Conservation (phyloP, 1,284 basidiomycete species). For the Trichosporon sp. region DNA sequence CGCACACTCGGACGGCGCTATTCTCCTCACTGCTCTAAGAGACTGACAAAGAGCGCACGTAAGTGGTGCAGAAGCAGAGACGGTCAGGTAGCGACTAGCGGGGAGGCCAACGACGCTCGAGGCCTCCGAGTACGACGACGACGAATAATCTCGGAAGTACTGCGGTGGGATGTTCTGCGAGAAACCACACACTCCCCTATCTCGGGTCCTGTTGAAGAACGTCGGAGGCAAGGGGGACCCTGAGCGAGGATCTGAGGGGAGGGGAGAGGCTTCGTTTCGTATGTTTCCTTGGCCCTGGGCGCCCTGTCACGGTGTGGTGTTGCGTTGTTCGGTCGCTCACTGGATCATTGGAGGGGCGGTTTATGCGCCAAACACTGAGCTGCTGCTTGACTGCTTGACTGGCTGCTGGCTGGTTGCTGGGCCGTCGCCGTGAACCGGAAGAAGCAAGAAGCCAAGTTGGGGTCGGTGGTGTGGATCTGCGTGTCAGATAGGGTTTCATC, state of each 20-base stretch:
- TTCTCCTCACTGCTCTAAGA: no score
- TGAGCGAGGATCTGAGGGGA: neutral
- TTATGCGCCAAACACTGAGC: no score
- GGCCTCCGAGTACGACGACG: neutral
- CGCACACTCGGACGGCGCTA: no score
- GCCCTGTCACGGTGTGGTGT: no score
- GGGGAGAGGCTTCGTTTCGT: neutral
- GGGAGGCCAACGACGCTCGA: neutral
- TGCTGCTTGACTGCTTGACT: neutral
- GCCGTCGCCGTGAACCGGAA: no score
- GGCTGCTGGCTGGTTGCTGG: no score
- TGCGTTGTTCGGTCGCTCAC: neutral
- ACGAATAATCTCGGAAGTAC: neutral
- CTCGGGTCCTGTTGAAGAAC: neutral
- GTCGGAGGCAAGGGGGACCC: neutral
- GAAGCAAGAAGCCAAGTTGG: neutral
- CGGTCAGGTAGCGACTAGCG: no score
- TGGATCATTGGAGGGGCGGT: no score
- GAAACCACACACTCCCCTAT: neutral
- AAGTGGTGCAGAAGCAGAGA: neutral
- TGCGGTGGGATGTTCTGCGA: neutral
- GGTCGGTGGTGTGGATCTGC: neutral
- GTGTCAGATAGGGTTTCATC: neutral
- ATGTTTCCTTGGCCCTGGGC: neutral
- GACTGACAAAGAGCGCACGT: no score